Evolutionary conservation across 768 basidiomycete genomes (phyloP), one percentile per base, ranked within the genome.

Genomic region (Clitopilus hobsonii): DNA sequence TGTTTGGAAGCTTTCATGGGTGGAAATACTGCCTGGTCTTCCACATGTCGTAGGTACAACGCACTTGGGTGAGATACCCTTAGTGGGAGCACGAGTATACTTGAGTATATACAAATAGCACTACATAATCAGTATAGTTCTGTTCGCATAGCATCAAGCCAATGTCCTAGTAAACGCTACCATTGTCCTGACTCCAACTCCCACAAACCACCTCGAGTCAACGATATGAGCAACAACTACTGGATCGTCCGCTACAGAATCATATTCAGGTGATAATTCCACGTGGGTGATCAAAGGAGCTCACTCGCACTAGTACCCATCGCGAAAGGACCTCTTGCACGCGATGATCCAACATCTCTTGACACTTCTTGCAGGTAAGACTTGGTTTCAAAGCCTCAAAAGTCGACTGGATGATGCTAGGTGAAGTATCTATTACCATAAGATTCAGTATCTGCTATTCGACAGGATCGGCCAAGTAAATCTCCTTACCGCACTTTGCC

Each of bases 401-500:
- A 6, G 13, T 13, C 8, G 18, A 49, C 16, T 27, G 48, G n/a
- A 49, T 49, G 16, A 23, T 49, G n/a, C 22, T 24, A 5, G 48
- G 22, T 14, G 48, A 49, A 16, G 11, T 14, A 20, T 49, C 48
- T 49, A 13, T 23, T 7, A 16, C 5, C 5, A 6, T 16, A 6
- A 23, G 10, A 5, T 6, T 49, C 16, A 49, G 48, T 13, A n/a
- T n/a, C n/a, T n/a, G 20, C 6, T 6, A 49, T 16, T 49, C 16
- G 23, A 1, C 1, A 7, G n/a, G 24, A 13, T 16, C n/a, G 8
- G 8, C 4, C 7, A 20, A 14, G 48, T 1, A 22, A 49, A 13
- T 22, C 52, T 52, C 50, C n/a, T n/a, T n/a, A 66, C 66, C 66
- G 3, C 61, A 57, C 54, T 56, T 56, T 6, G 58, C 60, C 45